A percentile compares a stretch with the other conserved stretches of the same genome.
Evolutionary conservation across 768 basidiomycete species (phyloP).

Genomic region (Leccinum incarnatum): DNA sequence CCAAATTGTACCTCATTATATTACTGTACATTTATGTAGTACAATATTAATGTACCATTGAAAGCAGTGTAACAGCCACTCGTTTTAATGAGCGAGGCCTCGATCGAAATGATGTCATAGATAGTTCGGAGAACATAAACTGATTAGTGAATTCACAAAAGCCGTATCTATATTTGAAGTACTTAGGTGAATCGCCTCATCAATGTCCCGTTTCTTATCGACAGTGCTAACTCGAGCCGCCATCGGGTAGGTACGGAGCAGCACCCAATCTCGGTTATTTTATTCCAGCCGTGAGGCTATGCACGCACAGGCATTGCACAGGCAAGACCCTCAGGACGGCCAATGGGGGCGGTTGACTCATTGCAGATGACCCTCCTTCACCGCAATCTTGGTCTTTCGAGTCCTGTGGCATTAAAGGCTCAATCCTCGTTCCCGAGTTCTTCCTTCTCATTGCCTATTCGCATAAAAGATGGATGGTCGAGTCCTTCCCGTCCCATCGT

Average conservation of each 20-base stretch:
- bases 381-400: background rate
- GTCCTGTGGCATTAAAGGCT: background rate
- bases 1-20: no score
- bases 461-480: slow-evolving; percentile 6
- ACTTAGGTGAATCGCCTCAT: no score
- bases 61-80: background rate
- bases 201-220: background rate
- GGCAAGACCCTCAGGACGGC: background rate
- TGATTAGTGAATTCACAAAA: background rate
- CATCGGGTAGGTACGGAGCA: background rate
- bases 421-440: slow-evolving; percentile 11
- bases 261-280: background rate
- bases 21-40: no score
- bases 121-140: background rate
- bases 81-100: background rate
- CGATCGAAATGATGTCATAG: background rate
- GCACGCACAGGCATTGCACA: no score
- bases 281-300: background rate
- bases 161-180: no score
- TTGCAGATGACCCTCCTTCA: background rate
- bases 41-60: no score
- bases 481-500: background rate
- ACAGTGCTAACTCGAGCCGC: background rate
- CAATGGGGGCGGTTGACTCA: background rate
- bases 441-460: slow-evolving; percentile 5